Evolutionary conservation across 805 yeast genomes (phyloP).

Genomic region (Spathaspora girioi): DNA sequence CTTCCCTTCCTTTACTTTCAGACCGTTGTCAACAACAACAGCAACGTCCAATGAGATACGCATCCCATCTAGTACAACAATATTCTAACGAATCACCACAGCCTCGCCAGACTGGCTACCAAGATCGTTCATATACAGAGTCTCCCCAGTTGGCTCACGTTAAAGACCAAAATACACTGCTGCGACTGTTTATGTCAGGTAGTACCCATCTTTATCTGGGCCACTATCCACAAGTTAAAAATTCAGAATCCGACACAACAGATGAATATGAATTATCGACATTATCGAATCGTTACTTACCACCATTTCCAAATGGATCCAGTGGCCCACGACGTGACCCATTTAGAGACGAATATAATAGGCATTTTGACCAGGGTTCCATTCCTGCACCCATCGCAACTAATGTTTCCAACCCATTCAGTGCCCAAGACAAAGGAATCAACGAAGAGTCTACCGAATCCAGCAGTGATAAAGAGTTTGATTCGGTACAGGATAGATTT

Average conservation of each 20-base stretch:
- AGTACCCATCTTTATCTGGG: constrained; percentile 3
- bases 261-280: constrained; percentile 10
- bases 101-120: neutral
- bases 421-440: neutral
- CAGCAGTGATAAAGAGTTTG: neutral
- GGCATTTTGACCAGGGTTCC: constrained; percentile 4
- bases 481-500: constrained; percentile 12
- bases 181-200: neutral
- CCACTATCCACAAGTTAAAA: constrained; percentile 6
- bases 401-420: constrained; percentile 6
- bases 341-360: constrained; percentile 1
- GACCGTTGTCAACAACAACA: neutral
- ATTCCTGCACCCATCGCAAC: constrained; percentile 4
- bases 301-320: constrained; percentile 5
- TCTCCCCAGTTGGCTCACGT: neutral
- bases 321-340: neutral
- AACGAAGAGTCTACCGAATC: neutral
- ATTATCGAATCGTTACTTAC: constrained; percentile 5
- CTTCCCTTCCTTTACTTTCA: neutral
- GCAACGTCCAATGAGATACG: neutral
- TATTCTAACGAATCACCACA: neutral
- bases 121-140: neutral
- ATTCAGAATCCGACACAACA: neutral
- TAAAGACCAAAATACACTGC: neutral
- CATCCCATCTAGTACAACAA: neutral